phyloP scores from a whole-genome alignment of 1,284 basidiomycete genomes.

The Ganoderma leucocontextum region DNA sequence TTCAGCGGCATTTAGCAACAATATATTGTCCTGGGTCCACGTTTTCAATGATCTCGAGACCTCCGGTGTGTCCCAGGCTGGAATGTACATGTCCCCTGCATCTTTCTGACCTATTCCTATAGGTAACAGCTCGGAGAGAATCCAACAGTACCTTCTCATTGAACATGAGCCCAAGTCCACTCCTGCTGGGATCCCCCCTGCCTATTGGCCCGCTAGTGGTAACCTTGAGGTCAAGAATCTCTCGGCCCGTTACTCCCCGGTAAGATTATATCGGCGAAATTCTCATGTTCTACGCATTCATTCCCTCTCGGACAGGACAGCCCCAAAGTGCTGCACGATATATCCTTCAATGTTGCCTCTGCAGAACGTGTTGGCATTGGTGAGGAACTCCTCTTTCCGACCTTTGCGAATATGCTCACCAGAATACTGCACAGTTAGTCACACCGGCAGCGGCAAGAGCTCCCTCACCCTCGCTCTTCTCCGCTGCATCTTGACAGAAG shows the following conservation, averaged over 20 bases:
- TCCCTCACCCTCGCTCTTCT: slow-evolving; percentile 53
- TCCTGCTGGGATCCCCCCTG: slow-evolving; percentile 64
- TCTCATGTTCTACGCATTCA: slow-evolving; percentile 14
- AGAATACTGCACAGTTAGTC: slow-evolving; percentile 50
- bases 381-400: neutral
- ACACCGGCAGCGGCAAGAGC: slow-evolving; percentile 61
- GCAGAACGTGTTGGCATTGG: slow-evolving; percentile 62
- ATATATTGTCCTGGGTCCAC: slow-evolving; percentile 62
- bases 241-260: neutral
- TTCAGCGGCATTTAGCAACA: slow-evolving; percentile 57
- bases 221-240: slow-evolving; percentile 68
- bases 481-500: slow-evolving; percentile 56
- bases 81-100: neutral
- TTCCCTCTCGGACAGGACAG: slow-evolving; percentile 40
- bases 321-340: slow-evolving; percentile 55
- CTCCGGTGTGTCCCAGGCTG: slow-evolving; percentile 32
- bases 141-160: slow-evolving; percentile 72
- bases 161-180: slow-evolving; percentile 71
- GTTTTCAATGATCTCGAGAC: slow-evolving; percentile 67
- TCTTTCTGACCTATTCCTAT: neutral
- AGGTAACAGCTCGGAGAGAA: slow-evolving; percentile 33
- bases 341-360: slow-evolving; percentile 57
- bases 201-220: slow-evolving; percentile 83
- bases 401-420: neutral
- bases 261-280: neutral